These are phyloP conservation scores for Melaleuca alternifolia DNA, from an alignment of 345 rosid genomes.

Conservation along the genomic window DNA sequence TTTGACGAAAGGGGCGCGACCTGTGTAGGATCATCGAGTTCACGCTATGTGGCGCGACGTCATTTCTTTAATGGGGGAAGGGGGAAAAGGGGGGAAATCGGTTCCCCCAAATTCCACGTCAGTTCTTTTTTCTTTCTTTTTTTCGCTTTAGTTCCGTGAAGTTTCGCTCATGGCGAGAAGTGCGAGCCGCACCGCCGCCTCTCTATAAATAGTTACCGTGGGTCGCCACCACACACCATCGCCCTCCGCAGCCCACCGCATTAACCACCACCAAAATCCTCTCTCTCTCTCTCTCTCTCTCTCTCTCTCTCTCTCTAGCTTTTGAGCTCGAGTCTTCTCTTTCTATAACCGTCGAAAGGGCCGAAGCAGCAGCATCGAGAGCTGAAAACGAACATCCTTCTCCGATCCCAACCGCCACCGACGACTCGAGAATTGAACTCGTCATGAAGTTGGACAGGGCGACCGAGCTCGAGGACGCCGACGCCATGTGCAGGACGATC, in stretches of 20 bases:
- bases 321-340: background rate
- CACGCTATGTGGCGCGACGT: no score
- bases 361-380: background rate
- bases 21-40: no score
- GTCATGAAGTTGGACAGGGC: conserved; percentile 6
- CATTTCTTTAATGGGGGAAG: fast-evolving
- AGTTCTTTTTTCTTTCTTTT: background rate
- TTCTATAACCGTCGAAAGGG: conserved; percentile 4
- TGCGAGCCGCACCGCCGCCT: background rate
- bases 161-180: background rate
- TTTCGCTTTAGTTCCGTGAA: background rate
- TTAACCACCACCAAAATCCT: background rate
- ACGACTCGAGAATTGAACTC: background rate
- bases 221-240: background rate
- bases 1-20: no score
- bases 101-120: background rate
- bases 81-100: background rate
- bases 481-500: conserved; percentile 31
- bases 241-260: background rate
- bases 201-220: conserved; percentile 1
- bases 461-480: background rate
- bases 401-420: background rate
- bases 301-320: background rate
- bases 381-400: conserved; percentile 3
- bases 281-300: background rate